Evolutionary conservation across 306 rosid genomes (phyloP).

Genomic region (Vigna trinervia): DNA sequence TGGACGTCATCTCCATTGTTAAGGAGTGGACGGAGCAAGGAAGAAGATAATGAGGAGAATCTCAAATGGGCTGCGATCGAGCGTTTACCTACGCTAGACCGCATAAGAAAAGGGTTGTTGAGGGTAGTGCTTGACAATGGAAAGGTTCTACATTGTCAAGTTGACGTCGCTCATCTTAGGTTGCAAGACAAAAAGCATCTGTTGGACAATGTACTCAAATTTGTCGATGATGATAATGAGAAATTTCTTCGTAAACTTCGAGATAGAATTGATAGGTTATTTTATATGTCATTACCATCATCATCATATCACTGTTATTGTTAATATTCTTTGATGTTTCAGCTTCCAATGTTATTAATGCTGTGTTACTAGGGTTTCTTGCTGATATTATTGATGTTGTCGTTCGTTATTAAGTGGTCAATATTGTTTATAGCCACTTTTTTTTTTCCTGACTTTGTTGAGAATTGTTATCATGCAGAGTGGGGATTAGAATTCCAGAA

Average conservation of each 20-base stretch:
- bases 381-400: neutral
- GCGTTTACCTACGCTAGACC: constrained; percentile 66
- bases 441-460: neutral
- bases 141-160: constrained; percentile 40
- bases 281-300: neutral
- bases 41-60: constrained; percentile 60
- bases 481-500: constrained; percentile 64
- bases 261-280: constrained; percentile 58
- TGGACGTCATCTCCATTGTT: constrained; percentile 49
- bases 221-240: constrained; percentile 66
- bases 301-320: too few relatives aligned
- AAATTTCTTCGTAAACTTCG: constrained; percentile 55
- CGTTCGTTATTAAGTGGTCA: neutral
- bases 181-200: constrained; percentile 58
- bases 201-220: constrained; percentile 61
- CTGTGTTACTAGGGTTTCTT: too few relatives aligned
- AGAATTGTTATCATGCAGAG: constrained; percentile 44
- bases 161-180: constrained; percentile 59
- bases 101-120: constrained; percentile 66
- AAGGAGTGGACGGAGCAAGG: constrained; percentile 41
- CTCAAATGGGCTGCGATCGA: constrained; percentile 77
- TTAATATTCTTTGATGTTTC: too few relatives aligned
- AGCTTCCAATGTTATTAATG: too few relatives aligned
- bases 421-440: neutral
- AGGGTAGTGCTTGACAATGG: constrained; percentile 54